Base-by-base conservation (phyloP, 2,329 filamentous ascomycete species). In the Alternaria conjuncta region DNA sequence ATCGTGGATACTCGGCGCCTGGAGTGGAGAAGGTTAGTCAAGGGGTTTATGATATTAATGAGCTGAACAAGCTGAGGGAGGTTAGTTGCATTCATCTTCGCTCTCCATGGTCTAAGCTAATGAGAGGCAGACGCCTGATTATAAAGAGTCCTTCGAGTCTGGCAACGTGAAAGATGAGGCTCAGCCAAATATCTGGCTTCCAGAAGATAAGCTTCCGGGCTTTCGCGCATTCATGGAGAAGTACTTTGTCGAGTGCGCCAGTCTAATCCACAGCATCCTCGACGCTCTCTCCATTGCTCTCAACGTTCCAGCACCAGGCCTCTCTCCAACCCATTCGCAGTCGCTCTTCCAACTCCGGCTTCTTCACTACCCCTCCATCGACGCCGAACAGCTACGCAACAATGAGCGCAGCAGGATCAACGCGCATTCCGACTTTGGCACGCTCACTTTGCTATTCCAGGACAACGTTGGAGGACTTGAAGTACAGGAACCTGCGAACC, bases 351-450 rank as follows among this genome's bases (percentile, higher is more conserved):
- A 80, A 59, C 69, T 79, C 4, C 72, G 78, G 7, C 56, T 82
- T 1, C 69, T 82, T 20, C 80, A 82, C 62, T 82, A 83, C 63
- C 81, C 81, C 2, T 55, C 78, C 6, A 63, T 82, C 8, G 60
- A 71, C 0, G 69, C 71, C 1, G 46, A 56, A 2, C 65, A 79
- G n/a, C 69, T 82, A 8, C 15, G 23, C 3, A 15, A 62, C 2
- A 53, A 68, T 8, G 70, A 69, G 3, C 69, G 75, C 3, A 63
- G 55, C n/a, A 71, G 82, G 4, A 82, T 82, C 54, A 74, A 78
- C 15, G 80, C 81, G 2, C 82, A 84, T 55, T 80, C 78, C 2
- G 82, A 83, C 63, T 82, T 81, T 64, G 81, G 81, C 8, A 77
- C 76, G 2, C 64, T 83, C 44, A 83, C 81, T 4, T 65, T 83